phyloP scores from a whole-genome alignment of 805 yeast species.

The Yarrowia sp. region DNA sequence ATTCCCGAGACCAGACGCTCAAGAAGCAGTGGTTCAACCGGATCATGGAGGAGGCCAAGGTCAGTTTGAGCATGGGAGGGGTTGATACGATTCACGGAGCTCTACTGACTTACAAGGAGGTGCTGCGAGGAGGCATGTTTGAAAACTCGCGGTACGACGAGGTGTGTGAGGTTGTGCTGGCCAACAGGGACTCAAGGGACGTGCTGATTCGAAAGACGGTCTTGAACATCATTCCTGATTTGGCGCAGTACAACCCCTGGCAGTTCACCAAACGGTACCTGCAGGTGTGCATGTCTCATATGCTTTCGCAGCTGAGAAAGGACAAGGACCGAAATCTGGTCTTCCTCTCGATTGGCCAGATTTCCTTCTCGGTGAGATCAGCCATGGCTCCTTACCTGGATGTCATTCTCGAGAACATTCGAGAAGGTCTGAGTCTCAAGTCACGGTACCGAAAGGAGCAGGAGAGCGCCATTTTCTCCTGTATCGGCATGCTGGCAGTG shows the following conservation, averaged over 20 bases:
- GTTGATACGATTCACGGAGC: slow-evolving; percentile 85
- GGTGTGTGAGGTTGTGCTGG: slow-evolving; percentile 69
- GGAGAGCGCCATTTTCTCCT: slow-evolving; percentile 83
- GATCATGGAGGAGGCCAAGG: slow-evolving; percentile 65
- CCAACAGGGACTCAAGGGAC: slow-evolving; percentile 74
- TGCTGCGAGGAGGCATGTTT: slow-evolving; percentile 63
- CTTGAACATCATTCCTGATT: slow-evolving; percentile 74
- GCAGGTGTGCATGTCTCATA: slow-evolving; percentile 73
- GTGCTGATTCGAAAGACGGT: slow-evolving; percentile 77
- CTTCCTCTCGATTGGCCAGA: slow-evolving; percentile 77
- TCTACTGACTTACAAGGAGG: slow-evolving; percentile 74
- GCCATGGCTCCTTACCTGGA: slow-evolving; percentile 85
- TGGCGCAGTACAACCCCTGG: slow-evolving; percentile 74
- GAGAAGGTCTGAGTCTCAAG: slow-evolving; percentile 59
- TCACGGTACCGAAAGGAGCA: slow-evolving; percentile 62
- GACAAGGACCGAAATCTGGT: slow-evolving; percentile 75
- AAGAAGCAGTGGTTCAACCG: slow-evolving; percentile 73
- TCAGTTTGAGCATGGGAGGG: slow-evolving; percentile 51
- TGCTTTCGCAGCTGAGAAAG: slow-evolving; percentile 72
- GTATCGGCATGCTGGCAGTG: slow-evolving; percentile 78
- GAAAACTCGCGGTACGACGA: slow-evolving; percentile 69
- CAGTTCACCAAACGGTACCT: slow-evolving; percentile 76
- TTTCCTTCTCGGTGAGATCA: slow-evolving; percentile 72
- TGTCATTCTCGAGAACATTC: slow-evolving; percentile 76
- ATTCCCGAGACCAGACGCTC: slow-evolving; percentile 69